phyloP scores from a whole-genome alignment of 306 rosid species.

The Begonia loranthoides region DNA sequence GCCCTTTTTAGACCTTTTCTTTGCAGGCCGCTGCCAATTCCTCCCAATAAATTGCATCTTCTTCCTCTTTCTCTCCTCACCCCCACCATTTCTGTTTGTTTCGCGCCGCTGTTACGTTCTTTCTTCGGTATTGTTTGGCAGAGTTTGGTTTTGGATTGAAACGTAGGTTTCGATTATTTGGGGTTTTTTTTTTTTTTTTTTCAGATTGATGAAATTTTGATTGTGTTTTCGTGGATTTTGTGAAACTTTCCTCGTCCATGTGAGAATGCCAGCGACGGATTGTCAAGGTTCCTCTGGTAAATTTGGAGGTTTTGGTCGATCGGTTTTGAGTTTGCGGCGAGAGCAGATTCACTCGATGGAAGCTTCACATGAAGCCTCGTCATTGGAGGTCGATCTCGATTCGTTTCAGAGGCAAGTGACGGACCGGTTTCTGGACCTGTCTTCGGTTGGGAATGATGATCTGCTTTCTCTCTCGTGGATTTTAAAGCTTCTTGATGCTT shows the following conservation, averaged over 20 bases:
- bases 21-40: too few relatives aligned
- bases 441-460: slow-evolving; percentile 18
- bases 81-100: too few relatives aligned
- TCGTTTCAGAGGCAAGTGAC: slow-evolving; percentile 48
- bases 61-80: too few relatives aligned
- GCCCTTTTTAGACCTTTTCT: too few relatives aligned
- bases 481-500: slow-evolving; percentile 52
- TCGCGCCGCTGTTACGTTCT: too few relatives aligned
- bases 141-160: too few relatives aligned
- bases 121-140: too few relatives aligned
- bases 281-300: slow-evolving; percentile 48
- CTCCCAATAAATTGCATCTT: too few relatives aligned
- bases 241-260: slow-evolving; percentile 5
- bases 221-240: too few relatives aligned
- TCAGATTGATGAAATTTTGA: too few relatives aligned
- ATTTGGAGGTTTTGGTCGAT: slow-evolving; percentile 39
- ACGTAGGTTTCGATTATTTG: too few relatives aligned
- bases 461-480: slow-evolving; percentile 65
- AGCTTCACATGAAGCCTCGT: slow-evolving; percentile 8
- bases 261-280: slow-evolving; percentile 58
- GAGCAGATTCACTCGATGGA: slow-evolving; percentile 43
- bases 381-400: slow-evolving; percentile 37
- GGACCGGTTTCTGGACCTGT: slow-evolving; percentile 32
- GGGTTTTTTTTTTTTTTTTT: neutral
- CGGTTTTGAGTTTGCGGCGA: slow-evolving; percentile 32